Percentiles rank a stretch among this genome's conserved stretches.
These are phyloP conservation scores for Hygrocybe coccinea DNA, from an alignment of 768 basidiomycete genomes.

Conservation along the genomic window DNA sequence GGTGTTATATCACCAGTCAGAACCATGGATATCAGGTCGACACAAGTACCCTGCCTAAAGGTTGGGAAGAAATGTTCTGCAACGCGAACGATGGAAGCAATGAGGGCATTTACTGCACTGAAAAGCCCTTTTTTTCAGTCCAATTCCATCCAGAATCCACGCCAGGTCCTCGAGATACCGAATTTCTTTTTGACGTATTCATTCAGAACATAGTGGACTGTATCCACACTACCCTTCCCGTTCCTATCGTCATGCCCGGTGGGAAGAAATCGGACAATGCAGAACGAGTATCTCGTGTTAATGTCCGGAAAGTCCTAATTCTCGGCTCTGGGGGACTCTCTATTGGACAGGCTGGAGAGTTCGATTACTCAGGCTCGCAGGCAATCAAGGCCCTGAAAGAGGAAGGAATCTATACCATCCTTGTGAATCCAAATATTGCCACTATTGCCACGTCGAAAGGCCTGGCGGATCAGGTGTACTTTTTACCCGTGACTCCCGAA, in stretches of 20 bases:
- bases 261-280: constrained; percentile 84
- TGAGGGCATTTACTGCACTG: constrained; percentile 92
- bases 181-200: constrained; percentile 98
- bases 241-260: constrained; percentile 66
- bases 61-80: constrained; percentile 91
- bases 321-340: constrained; percentile 96
- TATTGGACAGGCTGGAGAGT: constrained; percentile 98
- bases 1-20: constrained; percentile 99
- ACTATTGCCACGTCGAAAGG: constrained; percentile 97
- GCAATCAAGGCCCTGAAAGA: constrained; percentile 99
- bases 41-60: constrained; percentile 62
- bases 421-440: constrained; percentile 98
- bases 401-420: constrained; percentile 98
- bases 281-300: constrained; percentile 58
- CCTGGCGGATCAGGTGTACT: constrained; percentile 98
- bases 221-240: constrained; percentile 48
- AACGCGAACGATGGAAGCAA: constrained; percentile 98
- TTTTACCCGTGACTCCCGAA: constrained; percentile 96
- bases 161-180: constrained; percentile 95
- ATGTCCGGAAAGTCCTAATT: constrained; percentile 91
- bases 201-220: constrained; percentile 81
- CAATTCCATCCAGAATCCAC: constrained; percentile 99
- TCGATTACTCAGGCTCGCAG: constrained; percentile 99
- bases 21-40: constrained; percentile 99
- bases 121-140: constrained; percentile 95